phyloP scores from a whole-genome alignment of 768 basidiomycete species.

The Mycena galericulata region DNA sequence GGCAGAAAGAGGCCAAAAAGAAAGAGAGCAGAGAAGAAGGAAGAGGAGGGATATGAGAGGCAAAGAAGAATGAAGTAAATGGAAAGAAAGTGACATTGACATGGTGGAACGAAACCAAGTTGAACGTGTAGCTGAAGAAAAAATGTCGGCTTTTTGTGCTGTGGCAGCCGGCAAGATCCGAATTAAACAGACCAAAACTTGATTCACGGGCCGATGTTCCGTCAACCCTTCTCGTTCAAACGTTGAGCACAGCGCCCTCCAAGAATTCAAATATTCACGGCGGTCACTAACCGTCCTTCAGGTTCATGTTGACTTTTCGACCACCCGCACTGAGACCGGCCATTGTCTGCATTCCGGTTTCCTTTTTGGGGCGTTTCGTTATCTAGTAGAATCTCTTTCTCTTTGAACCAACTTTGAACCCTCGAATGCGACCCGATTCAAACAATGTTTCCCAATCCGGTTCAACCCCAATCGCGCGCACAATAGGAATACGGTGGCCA shows the following conservation, averaged over 20 bases:
- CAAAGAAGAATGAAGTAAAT: neutral
- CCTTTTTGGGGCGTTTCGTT: neutral
- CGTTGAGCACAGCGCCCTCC: no score
- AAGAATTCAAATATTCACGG: no score
- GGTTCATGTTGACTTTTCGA: neutral
- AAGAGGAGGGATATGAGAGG: neutral
- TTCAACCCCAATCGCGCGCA: neutral
- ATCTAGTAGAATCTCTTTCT: neutral
- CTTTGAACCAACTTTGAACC: neutral
- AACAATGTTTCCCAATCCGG: slow-evolving; percentile 8
- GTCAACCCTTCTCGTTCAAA: no score
- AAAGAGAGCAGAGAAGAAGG: neutral
- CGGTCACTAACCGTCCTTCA: no score
- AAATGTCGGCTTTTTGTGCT: no score
- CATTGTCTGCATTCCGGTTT: neutral
- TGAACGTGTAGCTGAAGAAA: no score
- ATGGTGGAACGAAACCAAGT: no score
- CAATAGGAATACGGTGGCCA: neutral
- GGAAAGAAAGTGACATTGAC: slow-evolving; percentile 4
- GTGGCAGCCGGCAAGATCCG: no score
- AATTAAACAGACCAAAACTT: no score
- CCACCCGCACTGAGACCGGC: no score
- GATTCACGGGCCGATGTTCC: no score
- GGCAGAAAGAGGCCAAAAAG: slow-evolving; percentile 29
- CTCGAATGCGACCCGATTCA: slow-evolving; percentile 10